Evolutionary conservation across 192 early-diverging fungal genomes (phyloP).

Genomic region (Backusella circina): DNA sequence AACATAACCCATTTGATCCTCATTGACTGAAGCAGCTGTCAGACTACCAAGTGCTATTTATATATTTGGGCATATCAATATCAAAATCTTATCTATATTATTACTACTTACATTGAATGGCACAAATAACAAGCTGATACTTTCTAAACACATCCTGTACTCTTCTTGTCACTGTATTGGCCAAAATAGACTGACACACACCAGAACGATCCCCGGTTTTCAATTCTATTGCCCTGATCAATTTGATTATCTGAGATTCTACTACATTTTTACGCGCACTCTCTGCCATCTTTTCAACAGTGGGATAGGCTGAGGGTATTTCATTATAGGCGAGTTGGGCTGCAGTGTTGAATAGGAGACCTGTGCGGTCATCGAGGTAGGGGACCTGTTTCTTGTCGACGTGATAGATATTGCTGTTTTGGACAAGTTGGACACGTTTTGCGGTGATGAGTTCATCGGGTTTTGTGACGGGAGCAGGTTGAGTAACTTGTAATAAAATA

Average conservation of each 20-base stretch:
- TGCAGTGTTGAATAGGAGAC: not conserved
- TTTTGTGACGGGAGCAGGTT: not conserved
- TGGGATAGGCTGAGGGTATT: not conserved
- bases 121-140: slow-evolving; percentile 16
- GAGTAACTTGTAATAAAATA: not conserved
- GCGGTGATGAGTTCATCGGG: not conserved
- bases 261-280: not conserved
- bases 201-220: not conserved
- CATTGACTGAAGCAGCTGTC: slow-evolving; percentile 22
- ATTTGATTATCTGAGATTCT: not conserved
- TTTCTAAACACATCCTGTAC: slow-evolving; percentile 17
- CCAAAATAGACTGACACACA: not conserved
- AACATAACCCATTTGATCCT: slow-evolving; percentile 30
- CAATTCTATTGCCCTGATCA: not conserved
- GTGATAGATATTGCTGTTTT: not conserved
- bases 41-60: slow-evolving; percentile 24
- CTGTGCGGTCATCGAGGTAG: slow-evolving; percentile 3
- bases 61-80: no score
- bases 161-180: not conserved
- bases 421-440: not conserved
- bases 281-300: not conserved
- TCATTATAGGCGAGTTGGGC: not conserved
- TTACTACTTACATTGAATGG: slow-evolving; percentile 26
- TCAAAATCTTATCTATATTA: not conserved
- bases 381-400: not conserved